Evolutionary conservation across 352 stramenopile species (phyloP).

Genomic region (Globisporangium uncinulatum): DNA sequence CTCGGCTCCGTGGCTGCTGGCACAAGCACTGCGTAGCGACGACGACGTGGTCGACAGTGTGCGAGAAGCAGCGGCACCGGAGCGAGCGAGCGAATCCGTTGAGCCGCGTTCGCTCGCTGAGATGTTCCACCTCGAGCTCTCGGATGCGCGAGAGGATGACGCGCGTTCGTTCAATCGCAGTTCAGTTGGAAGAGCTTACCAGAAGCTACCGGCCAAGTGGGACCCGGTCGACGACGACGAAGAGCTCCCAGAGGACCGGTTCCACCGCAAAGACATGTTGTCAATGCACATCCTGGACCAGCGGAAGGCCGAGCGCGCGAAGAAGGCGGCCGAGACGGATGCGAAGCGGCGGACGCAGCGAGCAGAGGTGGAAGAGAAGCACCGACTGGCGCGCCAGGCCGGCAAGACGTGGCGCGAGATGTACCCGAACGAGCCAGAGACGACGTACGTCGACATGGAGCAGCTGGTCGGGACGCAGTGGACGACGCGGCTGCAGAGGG

Average conservation of each 20-base stretch:
- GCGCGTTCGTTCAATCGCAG: neutral
- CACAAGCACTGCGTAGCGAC: slow-evolving; percentile 38
- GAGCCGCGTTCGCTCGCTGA: slow-evolving; percentile 53
- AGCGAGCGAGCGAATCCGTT: neutral
- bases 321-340: slow-evolving; percentile 58
- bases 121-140: slow-evolving; percentile 57
- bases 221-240: slow-evolving; percentile 71
- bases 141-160: neutral
- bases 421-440: slow-evolving; percentile 71
- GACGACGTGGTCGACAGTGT: slow-evolving; percentile 1
- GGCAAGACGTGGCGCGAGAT: slow-evolving; percentile 78
- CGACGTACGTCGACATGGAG: slow-evolving; percentile 73
- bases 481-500: slow-evolving; percentile 22
- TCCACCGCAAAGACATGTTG: slow-evolving; percentile 80
- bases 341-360: slow-evolving; percentile 37
- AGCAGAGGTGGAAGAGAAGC: slow-evolving; percentile 47
- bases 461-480: slow-evolving; percentile 55
- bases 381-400: slow-evolving; percentile 35
- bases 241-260: slow-evolving; percentile 72
- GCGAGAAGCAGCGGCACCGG: neutral
- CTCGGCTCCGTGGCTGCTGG: slow-evolving; percentile 63
- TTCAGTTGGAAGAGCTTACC: neutral
- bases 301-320: slow-evolving; percentile 41
- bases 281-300: slow-evolving; percentile 85
- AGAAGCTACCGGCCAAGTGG: slow-evolving; percentile 20